Evolutionary conservation across 768 basidiomycete genomes (phyloP), one percentile per base, ranked within the genome.

Genomic region (Xerocomellus intermedius): DNA sequence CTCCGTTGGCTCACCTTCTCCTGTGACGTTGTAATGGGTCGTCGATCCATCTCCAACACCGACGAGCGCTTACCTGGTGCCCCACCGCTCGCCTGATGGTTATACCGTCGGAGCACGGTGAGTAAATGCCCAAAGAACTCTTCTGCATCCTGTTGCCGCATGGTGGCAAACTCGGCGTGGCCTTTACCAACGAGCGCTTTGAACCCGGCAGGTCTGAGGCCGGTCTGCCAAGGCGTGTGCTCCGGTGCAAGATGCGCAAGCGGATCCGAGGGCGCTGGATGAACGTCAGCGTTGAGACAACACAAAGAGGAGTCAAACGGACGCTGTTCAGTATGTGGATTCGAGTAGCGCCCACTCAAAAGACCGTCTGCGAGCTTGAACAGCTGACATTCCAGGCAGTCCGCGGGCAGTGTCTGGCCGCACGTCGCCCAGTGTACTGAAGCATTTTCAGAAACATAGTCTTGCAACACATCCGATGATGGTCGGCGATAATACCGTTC

Each of bases 101-200:
- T 77, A 60, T 90, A 80, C 60, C 88, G 77, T 54, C 91, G 77
- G 13, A 99, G 71, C 19, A 82, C 77, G 5, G 84, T 86, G 49
- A 98, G 64, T 2, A 98, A 74, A 71, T 96, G 84, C 35, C 83
- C 80, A 50, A 99, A 79, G 74, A 98, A 98, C 72, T 98, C 96
- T 65, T 96, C 94, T 6, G 94, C 85, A 64, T 99, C 97, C 67
- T 98, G 97, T 71, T 99, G 96, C 49, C 83, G 81, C 95, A 98
- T 98, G 44, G 95, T 98, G 33, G 89, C 78, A 64, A 98, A 98
- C 73, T 98, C 97, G 32, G 82, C 82, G 64, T 98, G 97, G 1
- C 92, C 94, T 61, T 89, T 91, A 3, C 96, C 96, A 35, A 98
- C 83, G 10, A 98, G 81, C 5, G 85, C 75, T 71, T 98, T 98